Evolutionary conservation across 2,329 filamentous ascomycete genomes (phyloP).

Genomic region (Talaromyces sp.): DNA sequence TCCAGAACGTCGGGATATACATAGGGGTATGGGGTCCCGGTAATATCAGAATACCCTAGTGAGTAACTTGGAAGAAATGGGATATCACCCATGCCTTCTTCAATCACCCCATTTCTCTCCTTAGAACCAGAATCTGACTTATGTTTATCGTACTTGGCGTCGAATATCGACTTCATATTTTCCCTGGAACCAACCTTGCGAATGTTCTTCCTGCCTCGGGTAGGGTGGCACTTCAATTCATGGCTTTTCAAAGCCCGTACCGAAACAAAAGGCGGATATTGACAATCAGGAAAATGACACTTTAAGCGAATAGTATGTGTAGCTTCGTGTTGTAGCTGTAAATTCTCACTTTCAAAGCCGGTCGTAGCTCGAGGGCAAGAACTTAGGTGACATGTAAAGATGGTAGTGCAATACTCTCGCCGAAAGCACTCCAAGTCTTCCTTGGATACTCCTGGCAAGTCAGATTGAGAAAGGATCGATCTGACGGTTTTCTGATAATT

Average conservation of each 20-base stretch:
- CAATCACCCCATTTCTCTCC: neutral
- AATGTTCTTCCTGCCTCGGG: neutral
- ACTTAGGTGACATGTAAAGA: neutral
- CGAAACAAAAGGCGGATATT: neutral
- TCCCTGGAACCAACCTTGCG: neutral
- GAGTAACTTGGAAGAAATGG: too few species aligned
- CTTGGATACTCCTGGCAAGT: neutral
- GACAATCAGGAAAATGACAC: neutral
- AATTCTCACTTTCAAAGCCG: neutral
- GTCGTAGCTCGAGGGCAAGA: neutral
- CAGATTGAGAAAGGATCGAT: neutral
- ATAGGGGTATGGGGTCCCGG: too few species aligned
- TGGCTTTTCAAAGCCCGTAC: neutral
- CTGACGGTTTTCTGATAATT: neutral
- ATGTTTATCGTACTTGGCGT: neutral
- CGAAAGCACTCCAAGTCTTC: neutral
- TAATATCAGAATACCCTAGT: too few species aligned
- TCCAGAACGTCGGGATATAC: too few species aligned
- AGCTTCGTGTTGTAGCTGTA: neutral
- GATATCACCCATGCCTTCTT: neutral
- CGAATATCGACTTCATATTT: neutral
- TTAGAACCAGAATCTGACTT: neutral
- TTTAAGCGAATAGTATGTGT: neutral
- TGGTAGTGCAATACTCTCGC: neutral
- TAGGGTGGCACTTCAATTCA: neutral